phyloP scores from a whole-genome alignment of 1,139 yeast genomes.

The Yamadazyma buinensis region DNA sequence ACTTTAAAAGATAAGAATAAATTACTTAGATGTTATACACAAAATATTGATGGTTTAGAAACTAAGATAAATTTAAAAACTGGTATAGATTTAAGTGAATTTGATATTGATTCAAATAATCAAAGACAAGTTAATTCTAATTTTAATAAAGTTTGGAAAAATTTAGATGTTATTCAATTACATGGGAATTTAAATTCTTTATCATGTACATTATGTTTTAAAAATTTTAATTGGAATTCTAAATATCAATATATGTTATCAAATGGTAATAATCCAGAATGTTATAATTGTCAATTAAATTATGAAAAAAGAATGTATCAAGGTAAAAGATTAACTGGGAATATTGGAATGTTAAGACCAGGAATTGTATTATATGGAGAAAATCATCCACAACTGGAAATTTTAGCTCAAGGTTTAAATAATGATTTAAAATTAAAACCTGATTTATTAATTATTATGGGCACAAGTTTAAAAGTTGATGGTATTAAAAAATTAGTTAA shows the following conservation, averaged over 20 bases:
- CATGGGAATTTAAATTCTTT: slow-evolving; percentile 85
- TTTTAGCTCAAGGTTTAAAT: slow-evolving; percentile 55
- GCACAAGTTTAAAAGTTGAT: slow-evolving; percentile 71
- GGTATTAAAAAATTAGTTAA: slow-evolving; percentile 70
- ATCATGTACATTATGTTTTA: slow-evolving; percentile 67
- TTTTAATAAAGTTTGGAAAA: slow-evolving; percentile 51
- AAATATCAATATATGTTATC: slow-evolving; percentile 42
- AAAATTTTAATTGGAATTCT: slow-evolving; percentile 58
- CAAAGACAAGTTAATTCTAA: slow-evolving; percentile 12
- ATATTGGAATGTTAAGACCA: slow-evolving; percentile 66
- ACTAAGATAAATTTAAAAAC: slow-evolving; percentile 39
- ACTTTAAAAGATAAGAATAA: slow-evolving; percentile 61
- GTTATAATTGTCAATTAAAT: slow-evolving; percentile 53
- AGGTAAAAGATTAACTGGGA: slow-evolving; percentile 60
- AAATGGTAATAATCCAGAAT: slow-evolving; percentile 60
- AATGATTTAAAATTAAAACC: slow-evolving; percentile 57
- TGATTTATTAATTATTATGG: slow-evolving; percentile 65
- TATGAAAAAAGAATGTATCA: slow-evolving; percentile 49
- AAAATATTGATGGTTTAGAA: slow-evolving; percentile 59
- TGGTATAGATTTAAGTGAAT: slow-evolving; percentile 34
- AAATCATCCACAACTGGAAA: slow-evolving; percentile 70
- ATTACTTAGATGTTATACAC: slow-evolving; percentile 79
- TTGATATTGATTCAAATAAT: slow-evolving; percentile 14
- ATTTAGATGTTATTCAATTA: slow-evolving; percentile 74
- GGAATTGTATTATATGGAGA: slow-evolving; percentile 77